Evolutionary conservation across 2,329 filamentous ascomycete species (phyloP).

Genomic region (Diaporthe ampelina): DNA sequence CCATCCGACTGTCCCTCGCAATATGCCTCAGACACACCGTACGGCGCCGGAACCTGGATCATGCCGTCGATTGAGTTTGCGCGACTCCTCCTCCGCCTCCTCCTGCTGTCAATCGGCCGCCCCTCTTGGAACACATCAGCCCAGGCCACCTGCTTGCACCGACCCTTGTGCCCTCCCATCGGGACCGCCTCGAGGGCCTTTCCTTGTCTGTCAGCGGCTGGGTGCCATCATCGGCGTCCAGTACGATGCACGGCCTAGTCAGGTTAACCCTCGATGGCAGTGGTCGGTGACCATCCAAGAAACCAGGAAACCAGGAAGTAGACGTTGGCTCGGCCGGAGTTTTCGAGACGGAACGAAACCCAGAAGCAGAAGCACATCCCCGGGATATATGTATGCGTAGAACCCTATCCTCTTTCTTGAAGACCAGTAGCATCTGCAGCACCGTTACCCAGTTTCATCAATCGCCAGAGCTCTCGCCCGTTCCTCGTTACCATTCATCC

Average conservation of each 20-base stretch:
- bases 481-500: neutral
- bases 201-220: slow-evolving; percentile 31
- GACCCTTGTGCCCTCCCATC: slow-evolving; percentile 5
- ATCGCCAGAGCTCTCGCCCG: neutral
- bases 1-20: slow-evolving; percentile 20
- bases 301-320: slow-evolving; percentile 6
- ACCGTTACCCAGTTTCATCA: slow-evolving; percentile 4
- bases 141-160: slow-evolving; percentile 14
- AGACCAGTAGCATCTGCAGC: neutral
- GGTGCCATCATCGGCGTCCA: slow-evolving; percentile 15
- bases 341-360: neutral
- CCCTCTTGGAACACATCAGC: slow-evolving; percentile 27
- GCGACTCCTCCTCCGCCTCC: slow-evolving; percentile 10
- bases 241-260: slow-evolving; percentile 5
- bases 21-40: slow-evolving; percentile 26
- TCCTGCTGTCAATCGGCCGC: slow-evolving; percentile 13
- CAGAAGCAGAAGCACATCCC: slow-evolving; percentile 9
- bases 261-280: slow-evolving; percentile 19
- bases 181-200: slow-evolving; percentile 7
- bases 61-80: slow-evolving; percentile 34
- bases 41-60: slow-evolving; percentile 8
- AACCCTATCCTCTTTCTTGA: slow-evolving; percentile 9
- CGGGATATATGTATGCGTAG: slow-evolving; percentile 23
- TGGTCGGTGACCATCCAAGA: neutral
- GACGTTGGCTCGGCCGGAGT: slow-evolving; percentile 23